Evolutionary conservation across 2,329 filamentous ascomycete species (phyloP).

Genomic region (Fusarium lateritium): DNA sequence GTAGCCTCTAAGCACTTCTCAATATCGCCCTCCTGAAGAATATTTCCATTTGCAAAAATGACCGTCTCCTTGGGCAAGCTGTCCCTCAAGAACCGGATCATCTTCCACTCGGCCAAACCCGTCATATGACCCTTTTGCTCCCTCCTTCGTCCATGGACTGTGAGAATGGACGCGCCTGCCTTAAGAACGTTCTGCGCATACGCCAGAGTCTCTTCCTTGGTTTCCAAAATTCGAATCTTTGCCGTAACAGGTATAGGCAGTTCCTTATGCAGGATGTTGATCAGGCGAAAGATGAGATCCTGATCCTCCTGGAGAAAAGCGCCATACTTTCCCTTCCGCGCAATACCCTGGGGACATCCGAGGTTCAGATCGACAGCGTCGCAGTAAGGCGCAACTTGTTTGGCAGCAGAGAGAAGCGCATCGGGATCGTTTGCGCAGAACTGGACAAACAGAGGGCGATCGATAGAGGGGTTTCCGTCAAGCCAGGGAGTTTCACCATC

Average conservation of each 20-base stretch:
- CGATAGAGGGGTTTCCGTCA: conserved; percentile 87
- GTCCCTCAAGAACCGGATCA: conserved; percentile 85
- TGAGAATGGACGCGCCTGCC: conserved; percentile 92
- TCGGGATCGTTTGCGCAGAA: conserved; percentile 93
- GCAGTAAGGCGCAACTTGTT: conserved; percentile 85
- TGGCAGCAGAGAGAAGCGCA: conserved; percentile 84
- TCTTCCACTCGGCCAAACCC: conserved; percentile 91
- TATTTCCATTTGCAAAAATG: conserved; percentile 96
- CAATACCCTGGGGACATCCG: conserved; percentile 96
- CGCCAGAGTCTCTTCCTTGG: conserved; percentile 85
- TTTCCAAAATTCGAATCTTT: conserved; percentile 93
- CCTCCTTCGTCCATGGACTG: conserved; percentile 88
- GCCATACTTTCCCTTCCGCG: conserved; percentile 90
- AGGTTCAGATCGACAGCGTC: conserved; percentile 97
- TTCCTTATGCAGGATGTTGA: conserved; percentile 84
- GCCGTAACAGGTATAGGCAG: conserved; percentile 90
- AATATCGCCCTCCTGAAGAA: conserved; percentile 85
- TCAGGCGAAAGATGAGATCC: conserved; percentile 83
- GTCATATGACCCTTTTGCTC: conserved; percentile 98
- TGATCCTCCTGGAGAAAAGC: conserved; percentile 96
- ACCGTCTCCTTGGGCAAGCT: conserved; percentile 89
- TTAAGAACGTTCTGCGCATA: conserved; percentile 90
- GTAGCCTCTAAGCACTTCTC: conserved; percentile 84
- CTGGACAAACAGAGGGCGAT: conserved; percentile 94
- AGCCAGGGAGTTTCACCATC: conserved; percentile 68